Base-by-base conservation (phyloP, 345 rosid genomes). In the Cardamine occulta region DNA sequence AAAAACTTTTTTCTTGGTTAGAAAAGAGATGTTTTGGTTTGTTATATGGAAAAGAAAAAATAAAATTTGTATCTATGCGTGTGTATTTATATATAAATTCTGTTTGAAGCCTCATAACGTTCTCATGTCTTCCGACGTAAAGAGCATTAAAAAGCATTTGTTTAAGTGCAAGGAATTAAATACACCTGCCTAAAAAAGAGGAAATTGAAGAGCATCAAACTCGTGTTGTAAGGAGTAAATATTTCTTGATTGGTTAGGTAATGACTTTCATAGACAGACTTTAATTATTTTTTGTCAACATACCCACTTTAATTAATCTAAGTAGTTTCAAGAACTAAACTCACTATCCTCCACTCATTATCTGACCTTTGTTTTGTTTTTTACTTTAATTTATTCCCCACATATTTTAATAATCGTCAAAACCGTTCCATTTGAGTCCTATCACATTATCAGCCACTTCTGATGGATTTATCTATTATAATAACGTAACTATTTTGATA, bases 21-120 rank as follows among this genome's bases (percentile, higher is more conserved):
- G 13, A 42, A 42, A 63, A 56, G 29, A 65, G 32, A 1, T 58
- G 13, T 49, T 35, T 60, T 68, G 29, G 63, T 32, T 75, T 68
- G 45, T 67, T 66, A 34, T 10, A 44, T 64, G 13, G 53, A 26
- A 49, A 18, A 37, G 42, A 31, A 29, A 24, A 42, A 17, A 31
- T 31, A 1, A 9, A 28, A 49, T 57, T n/a, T 54, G 5, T 23
- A 63, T 34, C 4, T 32, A 62, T 69, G 40, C 49, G 7, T 15
- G 24, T 60, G 5, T 57, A 12, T 53, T 2, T 56, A 42, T 63
- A 17, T 40, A 58, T 3, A 26, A 17, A 31, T 60, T 68, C 62
- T 52, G 79, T 70, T 60, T 70, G 60, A 70, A 63, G 75, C 52
- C 64, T 45, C 53, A 76, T 77, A 76, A 76, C 59, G 75, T 76